Conservation (phyloP, 164 flowering plant genomes). For the Chimonanthus praecox region DNA sequence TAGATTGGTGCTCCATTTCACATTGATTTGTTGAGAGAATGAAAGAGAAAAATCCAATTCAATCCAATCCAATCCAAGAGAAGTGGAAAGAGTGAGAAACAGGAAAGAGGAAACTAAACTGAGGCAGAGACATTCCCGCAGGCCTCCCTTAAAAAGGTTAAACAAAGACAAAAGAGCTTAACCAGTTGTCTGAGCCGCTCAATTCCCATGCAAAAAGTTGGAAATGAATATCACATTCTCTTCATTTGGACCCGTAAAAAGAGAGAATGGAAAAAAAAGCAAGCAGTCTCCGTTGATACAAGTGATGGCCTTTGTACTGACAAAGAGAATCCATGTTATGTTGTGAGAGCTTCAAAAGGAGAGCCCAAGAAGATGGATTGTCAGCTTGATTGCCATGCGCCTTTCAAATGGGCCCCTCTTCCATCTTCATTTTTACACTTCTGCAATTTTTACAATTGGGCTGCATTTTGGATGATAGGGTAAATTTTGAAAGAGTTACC, state of each 20-base stretch:
- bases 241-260: constrained; percentile 6
- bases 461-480: no score
- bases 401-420: constrained; percentile 14
- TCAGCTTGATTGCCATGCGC: constrained; percentile 40
- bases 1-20: neutral
- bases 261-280: constrained; percentile 17
- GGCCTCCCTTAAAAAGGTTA: constrained; percentile 23
- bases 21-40: neutral
- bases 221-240: constrained; percentile 11
- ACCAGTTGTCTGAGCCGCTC: constrained; percentile 7
- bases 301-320: constrained; percentile 41
- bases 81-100: neutral
- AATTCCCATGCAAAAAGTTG: constrained; percentile 36
- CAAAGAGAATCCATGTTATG: constrained; percentile 50
- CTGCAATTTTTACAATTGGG: neutral
- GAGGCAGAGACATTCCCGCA: constrained; percentile 30
- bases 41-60: no score
- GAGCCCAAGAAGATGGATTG: constrained; percentile 30
- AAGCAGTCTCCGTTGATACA: constrained; percentile 27
- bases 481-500: no score
- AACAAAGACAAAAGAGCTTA: constrained; percentile 3
- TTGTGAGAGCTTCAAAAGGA: constrained; percentile 29
- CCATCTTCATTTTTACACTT: constrained; percentile 15
- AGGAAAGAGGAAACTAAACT: neutral
- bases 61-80: neutral